Evolutionary conservation across 2,329 filamentous ascomycete genomes (phyloP), one percentile per base, ranked within the genome.

Genomic region (Thelonectria rubi): DNA sequence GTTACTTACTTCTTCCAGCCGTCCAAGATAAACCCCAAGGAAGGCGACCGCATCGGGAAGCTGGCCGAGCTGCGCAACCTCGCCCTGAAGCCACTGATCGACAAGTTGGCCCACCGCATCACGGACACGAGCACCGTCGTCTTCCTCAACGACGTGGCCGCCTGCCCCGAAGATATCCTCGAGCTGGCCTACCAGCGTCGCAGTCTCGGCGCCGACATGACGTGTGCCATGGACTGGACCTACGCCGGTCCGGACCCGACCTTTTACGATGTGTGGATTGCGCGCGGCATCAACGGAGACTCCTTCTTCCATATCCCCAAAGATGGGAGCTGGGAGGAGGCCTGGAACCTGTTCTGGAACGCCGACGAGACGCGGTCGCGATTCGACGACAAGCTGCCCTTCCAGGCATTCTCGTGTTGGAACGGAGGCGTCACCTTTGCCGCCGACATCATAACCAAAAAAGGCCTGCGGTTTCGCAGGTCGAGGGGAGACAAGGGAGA

Each of bases 261-360:
- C 0, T 88, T 88, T 66, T 86, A 87, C 68, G 84, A 88, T 61
- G 77, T 85, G 3, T 87, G 84, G 85, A 75, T 86, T 24, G 80
- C 82, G 0, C 80, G 86, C 7, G 77, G 75, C 2, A 78, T 88
- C 46, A 75, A 73, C 1, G 86, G 86, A 1, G 82, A 88, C 65
- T 75, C 78, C 0, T 88, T 88, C 70, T 87, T 86, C 68, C 73
- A 82, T 0, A 81, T 87, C 5, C 81, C 82, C 0, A 60, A 76
- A 2, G 79, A 82, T 45, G 82, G 81, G 0, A 81, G 73, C 63
- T 87, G 83, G 83, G 67, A 82, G 30, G 74, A 69, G 11, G 79
- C 81, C 0, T 79, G 79, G 77, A 78, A 84, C 54, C 73, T 87
- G 3, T 87, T 88, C 26, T 49, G 40, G 40, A 17, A 18, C 40